Conservation (phyloP, 192 early-diverging fungal species). For the Helicostylum pulchrum region DNA sequence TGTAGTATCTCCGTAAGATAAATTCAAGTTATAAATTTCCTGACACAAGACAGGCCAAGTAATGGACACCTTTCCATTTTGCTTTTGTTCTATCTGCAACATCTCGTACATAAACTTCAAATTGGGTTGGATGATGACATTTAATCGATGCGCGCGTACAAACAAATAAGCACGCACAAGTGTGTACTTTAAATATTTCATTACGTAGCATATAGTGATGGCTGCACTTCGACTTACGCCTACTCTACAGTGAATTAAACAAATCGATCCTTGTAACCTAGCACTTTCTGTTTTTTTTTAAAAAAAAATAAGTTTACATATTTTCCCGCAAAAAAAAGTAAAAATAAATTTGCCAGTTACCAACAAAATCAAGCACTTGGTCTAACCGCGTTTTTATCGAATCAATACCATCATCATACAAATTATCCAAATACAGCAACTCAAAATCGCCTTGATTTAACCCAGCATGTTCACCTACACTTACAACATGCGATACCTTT, state of each 20-base stretch:
- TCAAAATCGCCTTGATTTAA: conserved; percentile 40
- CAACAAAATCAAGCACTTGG: conserved; percentile 47
- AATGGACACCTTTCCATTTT: conserved; percentile 38
- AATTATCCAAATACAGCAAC: conserved; percentile 48
- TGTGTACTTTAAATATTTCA: conserved; percentile 47
- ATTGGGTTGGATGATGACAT: conserved; percentile 66
- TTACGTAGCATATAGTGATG: conserved; percentile 55
- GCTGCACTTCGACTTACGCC: conserved; percentile 58
- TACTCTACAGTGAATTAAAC: conserved; percentile 59
- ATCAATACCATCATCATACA: conserved; percentile 62
- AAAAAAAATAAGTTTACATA: too few species aligned
- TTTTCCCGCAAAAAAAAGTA: too few species aligned
- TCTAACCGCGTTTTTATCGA: conserved; percentile 48
- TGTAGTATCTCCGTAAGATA: not conserved
- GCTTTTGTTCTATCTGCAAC: conserved; percentile 54
- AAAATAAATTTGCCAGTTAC: too few species aligned
- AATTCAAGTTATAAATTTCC: conserved; percentile 51
- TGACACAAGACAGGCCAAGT: conserved; percentile 49
- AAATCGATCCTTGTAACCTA: conserved; percentile 27
- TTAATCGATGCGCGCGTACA: conserved; percentile 56
- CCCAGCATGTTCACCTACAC: conserved; percentile 56
- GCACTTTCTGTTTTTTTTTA: conserved; percentile 41
- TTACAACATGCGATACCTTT: conserved; percentile 53
- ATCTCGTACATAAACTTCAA: conserved; percentile 62
- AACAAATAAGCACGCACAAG: conserved; percentile 53